Conservation (phyloP, 768 basidiomycete genomes). For the Lentinula detonsa region DNA sequence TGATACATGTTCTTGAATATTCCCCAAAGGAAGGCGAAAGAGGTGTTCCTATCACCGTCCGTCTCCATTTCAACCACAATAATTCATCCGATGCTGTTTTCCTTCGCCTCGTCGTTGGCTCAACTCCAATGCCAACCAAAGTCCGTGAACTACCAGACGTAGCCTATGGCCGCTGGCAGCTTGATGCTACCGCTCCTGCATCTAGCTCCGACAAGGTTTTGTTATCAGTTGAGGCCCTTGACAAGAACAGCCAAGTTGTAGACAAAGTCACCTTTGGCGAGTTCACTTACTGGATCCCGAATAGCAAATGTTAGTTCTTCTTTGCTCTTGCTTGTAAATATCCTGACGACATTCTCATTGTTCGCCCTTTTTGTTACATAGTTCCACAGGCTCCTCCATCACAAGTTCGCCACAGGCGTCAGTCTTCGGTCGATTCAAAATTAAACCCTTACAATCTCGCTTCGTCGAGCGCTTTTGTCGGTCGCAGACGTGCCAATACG, state of each 20-base stretch:
- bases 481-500: conserved; percentile 32
- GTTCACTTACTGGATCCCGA: conserved; percentile 56
- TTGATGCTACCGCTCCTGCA: conserved; percentile 55
- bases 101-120: conserved; percentile 71
- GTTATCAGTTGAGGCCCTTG: conserved; percentile 59
- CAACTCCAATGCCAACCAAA: conserved; percentile 59
- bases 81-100: conserved; percentile 46
- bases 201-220: conserved; percentile 35
- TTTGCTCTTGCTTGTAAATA: background rate
- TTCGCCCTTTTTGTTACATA: background rate
- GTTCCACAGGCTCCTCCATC: conserved; percentile 7
- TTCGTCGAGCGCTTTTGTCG: conserved; percentile 14
- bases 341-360: conserved; percentile 2
- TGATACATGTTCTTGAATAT: conserved; percentile 63
- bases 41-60: conserved; percentile 59
- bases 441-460: conserved; percentile 23
- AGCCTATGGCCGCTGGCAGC: conserved; percentile 53
- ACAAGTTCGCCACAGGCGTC: conserved; percentile 13
- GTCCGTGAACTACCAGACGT: conserved; percentile 48
- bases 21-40: conserved; percentile 57
- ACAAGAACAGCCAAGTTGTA: conserved; percentile 45
- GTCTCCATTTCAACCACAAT: conserved; percentile 51
- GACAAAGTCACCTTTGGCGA: conserved; percentile 68
- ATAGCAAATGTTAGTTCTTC: conserved; percentile 19
- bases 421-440: conserved; percentile 21